Conservation (phyloP, 768 basidiomycete species). For the Boletellus sp. region DNA sequence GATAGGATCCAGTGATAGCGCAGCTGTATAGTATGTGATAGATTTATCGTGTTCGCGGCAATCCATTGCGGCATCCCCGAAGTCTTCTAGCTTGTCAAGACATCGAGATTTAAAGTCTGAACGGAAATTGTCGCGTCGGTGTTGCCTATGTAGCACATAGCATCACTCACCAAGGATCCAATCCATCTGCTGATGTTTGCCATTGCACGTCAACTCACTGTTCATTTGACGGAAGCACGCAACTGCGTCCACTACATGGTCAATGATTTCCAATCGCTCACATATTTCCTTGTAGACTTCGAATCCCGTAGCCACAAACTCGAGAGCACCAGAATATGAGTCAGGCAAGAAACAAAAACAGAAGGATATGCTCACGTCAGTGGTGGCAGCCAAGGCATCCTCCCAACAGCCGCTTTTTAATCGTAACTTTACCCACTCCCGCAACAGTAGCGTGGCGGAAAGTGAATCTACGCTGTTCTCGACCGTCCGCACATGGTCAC, state of each 20-base stretch:
- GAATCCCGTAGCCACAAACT: too few relatives aligned
- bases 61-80: too few relatives aligned
- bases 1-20: too few relatives aligned
- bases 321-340: background rate
- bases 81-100: too few relatives aligned
- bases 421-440: background rate
- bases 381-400: background rate
- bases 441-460: background rate
- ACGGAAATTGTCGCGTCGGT: too few relatives aligned
- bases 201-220: background rate
- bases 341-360: background rate
- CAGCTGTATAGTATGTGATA: too few relatives aligned
- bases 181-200: background rate
- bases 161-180: background rate
- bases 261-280: background rate
- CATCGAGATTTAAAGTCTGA: background rate
- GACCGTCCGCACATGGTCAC: background rate
- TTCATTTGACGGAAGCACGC: constrained; percentile 5
- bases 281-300: background rate
- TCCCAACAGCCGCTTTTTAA: background rate
- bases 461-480: background rate
- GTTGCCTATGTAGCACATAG: too few relatives aligned
- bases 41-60: too few relatives aligned
- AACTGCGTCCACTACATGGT: background rate
- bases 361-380: background rate